Evolutionary conservation across 2,329 filamentous ascomycete genomes (phyloP).

Genomic region (Penicillium sp.): DNA sequence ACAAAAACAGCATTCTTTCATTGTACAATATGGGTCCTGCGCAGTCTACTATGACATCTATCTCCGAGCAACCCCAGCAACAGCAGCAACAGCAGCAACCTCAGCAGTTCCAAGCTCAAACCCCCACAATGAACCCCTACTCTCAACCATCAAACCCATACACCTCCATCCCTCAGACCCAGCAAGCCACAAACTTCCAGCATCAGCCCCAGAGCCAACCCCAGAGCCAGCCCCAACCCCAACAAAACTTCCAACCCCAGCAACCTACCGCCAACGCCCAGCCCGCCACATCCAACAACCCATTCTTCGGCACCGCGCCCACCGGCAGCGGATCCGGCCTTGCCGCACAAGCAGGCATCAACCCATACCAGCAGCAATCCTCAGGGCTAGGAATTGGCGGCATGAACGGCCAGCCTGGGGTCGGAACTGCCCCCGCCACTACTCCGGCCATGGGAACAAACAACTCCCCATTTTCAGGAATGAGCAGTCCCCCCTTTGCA

Average conservation of each 20-base stretch:
- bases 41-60: slow-evolving; percentile 29
- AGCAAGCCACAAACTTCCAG: slow-evolving; percentile 20
- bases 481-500: slow-evolving; percentile 4
- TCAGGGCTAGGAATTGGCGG: slow-evolving; percentile 6
- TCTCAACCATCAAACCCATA: slow-evolving; percentile 22
- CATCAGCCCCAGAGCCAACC: slow-evolving; percentile 14
- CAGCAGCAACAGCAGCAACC: slow-evolving; percentile 9
- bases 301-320: slow-evolving; percentile 21
- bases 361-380: slow-evolving; percentile 8
- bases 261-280: background rate
- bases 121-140: slow-evolving; percentile 20
- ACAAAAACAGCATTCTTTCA: slow-evolving; percentile 50
- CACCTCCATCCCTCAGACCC: slow-evolving; percentile 27
- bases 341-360: slow-evolving; percentile 26
- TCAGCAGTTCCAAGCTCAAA: slow-evolving; percentile 13
- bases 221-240: slow-evolving; percentile 10
- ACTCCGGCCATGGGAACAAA: background rate
- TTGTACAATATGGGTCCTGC: slow-evolving; percentile 47
- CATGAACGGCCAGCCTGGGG: background rate
- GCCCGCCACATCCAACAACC: slow-evolving; percentile 26
- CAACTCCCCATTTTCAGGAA: slow-evolving; percentile 5
- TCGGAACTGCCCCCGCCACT: background rate
- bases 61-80: slow-evolving; percentile 25
- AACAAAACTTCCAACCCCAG: slow-evolving; percentile 19
- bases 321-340: slow-evolving; percentile 20